phyloP scores from a whole-genome alignment of 306 rosid genomes.

The Prunus kanzakura region DNA sequence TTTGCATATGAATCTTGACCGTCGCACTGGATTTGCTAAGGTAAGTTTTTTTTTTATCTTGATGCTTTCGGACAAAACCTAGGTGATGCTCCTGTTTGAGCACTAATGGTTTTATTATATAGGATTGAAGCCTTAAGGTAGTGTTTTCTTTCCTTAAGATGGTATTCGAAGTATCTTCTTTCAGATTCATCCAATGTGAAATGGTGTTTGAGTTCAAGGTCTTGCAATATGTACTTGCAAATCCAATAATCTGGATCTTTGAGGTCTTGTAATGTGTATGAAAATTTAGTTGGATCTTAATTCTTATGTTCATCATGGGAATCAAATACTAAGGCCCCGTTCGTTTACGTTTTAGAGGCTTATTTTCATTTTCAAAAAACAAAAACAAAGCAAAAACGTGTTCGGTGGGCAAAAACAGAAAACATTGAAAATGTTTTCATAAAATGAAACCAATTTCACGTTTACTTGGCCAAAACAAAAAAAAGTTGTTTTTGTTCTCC shows the following conservation, averaged over 20 bases:
- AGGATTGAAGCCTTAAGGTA: not conserved
- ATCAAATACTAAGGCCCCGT: not conserved
- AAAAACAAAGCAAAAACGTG: no score
- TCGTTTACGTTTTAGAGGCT: no score
- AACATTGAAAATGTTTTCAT: no score
- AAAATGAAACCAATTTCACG: no score
- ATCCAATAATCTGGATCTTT: not conserved
- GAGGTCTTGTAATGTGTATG: not conserved
- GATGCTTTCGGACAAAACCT: not conserved
- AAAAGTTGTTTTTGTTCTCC: no score
- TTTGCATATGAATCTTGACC: conserved; percentile 72
- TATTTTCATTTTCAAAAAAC: no score
- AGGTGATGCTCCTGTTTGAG: not conserved
- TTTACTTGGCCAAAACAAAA: no score
- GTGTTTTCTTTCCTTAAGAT: not conserved
- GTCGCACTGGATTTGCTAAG: conserved; percentile 78
- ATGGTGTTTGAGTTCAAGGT: not conserved
- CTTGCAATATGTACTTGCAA: not conserved
- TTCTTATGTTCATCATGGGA: not conserved
- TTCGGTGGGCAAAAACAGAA: no score
- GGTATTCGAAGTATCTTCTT: not conserved
- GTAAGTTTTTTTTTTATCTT: conserved; percentile 22
- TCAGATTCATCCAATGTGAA: not conserved
- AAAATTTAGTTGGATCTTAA: not conserved
- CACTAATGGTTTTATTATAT: not conserved